Conservation (phyloP, 1,139 yeast species). For the Arxiozyma slooffiae region DNA sequence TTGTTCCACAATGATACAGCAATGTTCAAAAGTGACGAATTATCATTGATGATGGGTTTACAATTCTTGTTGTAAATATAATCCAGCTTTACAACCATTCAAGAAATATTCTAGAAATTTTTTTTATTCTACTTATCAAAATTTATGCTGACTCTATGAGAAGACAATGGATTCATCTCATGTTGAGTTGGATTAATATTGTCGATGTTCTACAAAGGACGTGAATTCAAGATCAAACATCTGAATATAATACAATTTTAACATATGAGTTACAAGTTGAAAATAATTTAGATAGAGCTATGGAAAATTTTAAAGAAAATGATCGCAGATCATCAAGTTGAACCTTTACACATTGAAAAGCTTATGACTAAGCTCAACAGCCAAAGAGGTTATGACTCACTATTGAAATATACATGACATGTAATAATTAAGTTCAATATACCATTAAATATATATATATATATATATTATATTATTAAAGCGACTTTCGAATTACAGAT, state of each 20-base stretch:
- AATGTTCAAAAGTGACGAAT: constrained; percentile 31
- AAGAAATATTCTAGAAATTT: constrained; percentile 10
- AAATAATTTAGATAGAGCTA: constrained; percentile 19
- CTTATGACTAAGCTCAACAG: constrained; percentile 26
- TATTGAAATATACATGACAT: constrained; percentile 33
- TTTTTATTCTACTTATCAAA: constrained; percentile 1
- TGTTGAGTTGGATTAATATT: constrained; percentile 12
- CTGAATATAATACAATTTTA: constrained; percentile 20
- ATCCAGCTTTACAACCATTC: constrained; percentile 17
- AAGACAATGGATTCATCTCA: constrained; percentile 19
- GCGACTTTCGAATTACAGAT: constrained; percentile 37
- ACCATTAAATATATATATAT: constrained; percentile 33
- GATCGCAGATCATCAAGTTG: constrained; percentile 12
- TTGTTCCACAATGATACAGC: constrained; percentile 28
- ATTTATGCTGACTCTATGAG: constrained; percentile 16
- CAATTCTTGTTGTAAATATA: constrained; percentile 15
- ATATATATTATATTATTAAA: constrained; percentile 36
- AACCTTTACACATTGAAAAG: constrained; percentile 28
- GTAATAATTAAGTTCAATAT: constrained; percentile 34
- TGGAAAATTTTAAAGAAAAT: constrained; percentile 16
- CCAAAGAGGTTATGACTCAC: constrained; percentile 16
- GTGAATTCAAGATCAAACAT: constrained; percentile 13
- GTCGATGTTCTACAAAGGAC: constrained; percentile 11
- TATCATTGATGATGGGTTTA: constrained; percentile 25
- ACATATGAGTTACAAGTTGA: constrained; percentile 13